phyloP scores from a whole-genome alignment of 2,329 filamentous ascomycete species.

The Fusarium sp. region DNA sequence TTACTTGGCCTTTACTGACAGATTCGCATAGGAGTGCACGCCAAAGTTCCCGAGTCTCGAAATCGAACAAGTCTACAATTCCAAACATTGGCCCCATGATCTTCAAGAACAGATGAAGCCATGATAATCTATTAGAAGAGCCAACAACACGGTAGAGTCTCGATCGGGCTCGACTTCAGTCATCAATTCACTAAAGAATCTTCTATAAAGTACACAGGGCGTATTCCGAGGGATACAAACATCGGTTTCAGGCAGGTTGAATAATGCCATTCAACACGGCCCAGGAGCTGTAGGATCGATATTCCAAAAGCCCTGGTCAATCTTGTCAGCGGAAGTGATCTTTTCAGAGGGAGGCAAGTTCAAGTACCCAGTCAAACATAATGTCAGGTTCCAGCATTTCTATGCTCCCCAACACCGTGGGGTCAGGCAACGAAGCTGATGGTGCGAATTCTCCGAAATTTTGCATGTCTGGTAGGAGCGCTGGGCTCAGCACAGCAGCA shows the following conservation, averaged over 20 bases:
- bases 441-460: neutral
- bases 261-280: neutral
- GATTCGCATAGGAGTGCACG: fast-evolving
- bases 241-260: neutral
- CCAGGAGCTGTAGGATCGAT: neutral
- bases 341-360: neutral
- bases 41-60: neutral
- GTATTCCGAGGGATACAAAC: neutral
- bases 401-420: neutral
- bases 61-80: neutral
- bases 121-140: neutral
- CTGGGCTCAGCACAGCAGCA: fast-evolving
- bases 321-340: neutral
- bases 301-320: neutral
- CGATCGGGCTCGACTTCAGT: neutral
- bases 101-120: neutral
- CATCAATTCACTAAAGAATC: neutral
- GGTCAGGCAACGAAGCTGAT: neutral
- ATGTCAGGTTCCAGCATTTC: neutral
- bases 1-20: neutral
- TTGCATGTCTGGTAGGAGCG: neutral
- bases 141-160: fast-evolving
- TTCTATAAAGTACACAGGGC: fast-evolving
- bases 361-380: neutral
- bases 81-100: neutral